phyloP scores from a whole-genome alignment of 495 filamentous ascomycete species.

The Penicillium fimorum region DNA sequence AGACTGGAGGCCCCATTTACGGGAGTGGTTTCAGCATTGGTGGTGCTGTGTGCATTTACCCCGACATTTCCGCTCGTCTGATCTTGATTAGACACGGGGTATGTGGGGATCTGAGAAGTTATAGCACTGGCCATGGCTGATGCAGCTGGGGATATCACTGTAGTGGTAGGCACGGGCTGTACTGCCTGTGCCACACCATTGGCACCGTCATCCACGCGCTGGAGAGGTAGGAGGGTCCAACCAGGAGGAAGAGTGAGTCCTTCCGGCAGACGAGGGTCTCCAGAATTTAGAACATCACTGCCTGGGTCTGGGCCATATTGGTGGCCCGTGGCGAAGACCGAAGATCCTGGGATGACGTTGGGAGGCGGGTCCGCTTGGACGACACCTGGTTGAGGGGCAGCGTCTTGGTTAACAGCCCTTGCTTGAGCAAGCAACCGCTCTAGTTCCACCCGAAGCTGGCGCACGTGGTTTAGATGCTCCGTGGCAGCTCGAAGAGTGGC shows the following conservation, averaged over 20 bases:
- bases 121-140: neutral
- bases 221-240: constrained; percentile 71
- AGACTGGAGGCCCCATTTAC: constrained; percentile 15
- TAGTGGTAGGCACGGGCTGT: constrained; percentile 11
- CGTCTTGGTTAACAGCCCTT: constrained; percentile 19
- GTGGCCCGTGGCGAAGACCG: constrained; percentile 24
- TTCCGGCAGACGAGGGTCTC: constrained; percentile 66
- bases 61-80: neutral
- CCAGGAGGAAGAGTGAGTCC: constrained; percentile 72
- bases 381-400: neutral
- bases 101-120: neutral
- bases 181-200: constrained; percentile 7
- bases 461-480: constrained; percentile 56
- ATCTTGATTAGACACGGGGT: neutral
- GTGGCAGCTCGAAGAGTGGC: constrained; percentile 50
- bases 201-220: constrained; percentile 41
- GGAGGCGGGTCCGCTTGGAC: constrained; percentile 19
- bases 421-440: constrained; percentile 55
- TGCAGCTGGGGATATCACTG: constrained; percentile 7
- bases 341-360: constrained; percentile 14
- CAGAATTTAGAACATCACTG: constrained; percentile 53
- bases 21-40: constrained; percentile 4
- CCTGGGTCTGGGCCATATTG: constrained; percentile 36
- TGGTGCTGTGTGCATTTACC: neutral
- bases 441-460: constrained; percentile 62